phyloP scores from a whole-genome alignment of 2,329 filamentous ascomycete species.

The Nemania sp. region DNA sequence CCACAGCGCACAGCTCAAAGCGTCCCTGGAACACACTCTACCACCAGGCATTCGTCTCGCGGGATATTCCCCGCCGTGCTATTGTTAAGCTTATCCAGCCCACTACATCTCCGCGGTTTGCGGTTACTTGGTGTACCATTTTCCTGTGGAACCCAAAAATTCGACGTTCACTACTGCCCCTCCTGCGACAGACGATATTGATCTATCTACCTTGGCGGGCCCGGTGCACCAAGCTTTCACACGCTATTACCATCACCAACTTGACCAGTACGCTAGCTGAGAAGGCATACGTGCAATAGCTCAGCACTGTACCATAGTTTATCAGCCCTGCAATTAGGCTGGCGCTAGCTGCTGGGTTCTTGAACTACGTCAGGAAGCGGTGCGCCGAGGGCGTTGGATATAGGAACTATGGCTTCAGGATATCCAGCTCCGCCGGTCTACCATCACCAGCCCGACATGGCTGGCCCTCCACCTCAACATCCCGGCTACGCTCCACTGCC shows the following conservation, averaged over 20 bases:
- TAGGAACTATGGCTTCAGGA: constrained; percentile 38
- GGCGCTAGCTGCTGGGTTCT: constrained; percentile 14
- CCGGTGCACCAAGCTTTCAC: not conserved
- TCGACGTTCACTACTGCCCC: not conserved
- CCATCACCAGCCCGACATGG: constrained; percentile 38
- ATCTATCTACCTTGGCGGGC: not conserved
- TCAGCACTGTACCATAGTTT: constrained; percentile 9
- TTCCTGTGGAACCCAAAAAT: not conserved
- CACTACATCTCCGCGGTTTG: constrained; percentile 8
- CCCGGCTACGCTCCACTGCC: constrained; percentile 38
- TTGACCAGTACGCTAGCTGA: not conserved
- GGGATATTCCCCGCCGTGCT: not conserved
- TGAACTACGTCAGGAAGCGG: constrained; percentile 19
- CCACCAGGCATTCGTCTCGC: not conserved
- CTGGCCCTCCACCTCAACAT: constrained; percentile 36
- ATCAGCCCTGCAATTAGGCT: constrained; percentile 3
- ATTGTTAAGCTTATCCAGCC: constrained; percentile 3
- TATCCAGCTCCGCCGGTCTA: constrained; percentile 39
- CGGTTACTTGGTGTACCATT: constrained; percentile 19
- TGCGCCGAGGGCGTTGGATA: constrained; percentile 19
- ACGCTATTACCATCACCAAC: not conserved
- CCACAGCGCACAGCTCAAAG: constrained; percentile 9
- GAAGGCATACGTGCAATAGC: constrained; percentile 14
- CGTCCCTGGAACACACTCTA: not conserved
- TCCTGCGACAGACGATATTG: not conserved